These are phyloP conservation scores for Pseudocercospora fijiensis DNA, from an alignment of 2,329 filamentous ascomycete species.

Conservation along the genomic window DNA sequence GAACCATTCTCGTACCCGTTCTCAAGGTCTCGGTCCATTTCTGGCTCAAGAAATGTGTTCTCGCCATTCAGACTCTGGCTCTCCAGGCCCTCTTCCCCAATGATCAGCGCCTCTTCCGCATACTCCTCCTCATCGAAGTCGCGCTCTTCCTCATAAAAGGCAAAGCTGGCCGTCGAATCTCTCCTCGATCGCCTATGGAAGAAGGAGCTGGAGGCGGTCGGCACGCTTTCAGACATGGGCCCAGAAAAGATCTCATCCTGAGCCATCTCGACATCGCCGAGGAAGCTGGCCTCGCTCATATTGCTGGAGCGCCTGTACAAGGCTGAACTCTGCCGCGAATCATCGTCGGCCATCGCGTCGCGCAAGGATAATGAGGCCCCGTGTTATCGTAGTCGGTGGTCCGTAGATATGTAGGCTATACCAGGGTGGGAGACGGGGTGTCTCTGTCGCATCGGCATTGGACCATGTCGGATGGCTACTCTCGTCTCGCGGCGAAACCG, in stretches of 20 bases:
- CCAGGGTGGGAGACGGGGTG: not conserved
- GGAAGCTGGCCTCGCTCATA: constrained; percentile 65
- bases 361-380: constrained; percentile 4
- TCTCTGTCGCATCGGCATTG: not conserved
- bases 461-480: not conserved
- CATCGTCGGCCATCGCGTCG: constrained; percentile 25
- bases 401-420: not conserved
- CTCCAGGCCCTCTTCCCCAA: constrained; percentile 45
- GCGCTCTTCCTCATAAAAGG: constrained; percentile 76
- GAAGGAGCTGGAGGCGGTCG: constrained; percentile 89
- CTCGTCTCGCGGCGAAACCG: not conserved
- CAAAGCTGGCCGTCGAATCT: constrained; percentile 84
- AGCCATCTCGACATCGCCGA: constrained; percentile 98
- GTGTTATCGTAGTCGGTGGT: no score
- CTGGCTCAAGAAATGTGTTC: constrained; percentile 37
- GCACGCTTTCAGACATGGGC: constrained; percentile 92
- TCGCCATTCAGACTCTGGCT: constrained; percentile 42
- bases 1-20: constrained; percentile 19
- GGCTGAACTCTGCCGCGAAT: constrained; percentile 29
- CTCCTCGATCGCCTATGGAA: constrained; percentile 76
- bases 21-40: constrained; percentile 34
- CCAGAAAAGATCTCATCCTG: constrained; percentile 93
- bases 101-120: constrained; percentile 52
- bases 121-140: constrained; percentile 52
- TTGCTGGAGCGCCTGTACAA: constrained; percentile 67